A percentile compares a stretch with the other conserved stretches of the same genome.
Evolutionary conservation across 75 land plant genomes (phyloP).

Genomic region (Ceratopteris richardii): DNA sequence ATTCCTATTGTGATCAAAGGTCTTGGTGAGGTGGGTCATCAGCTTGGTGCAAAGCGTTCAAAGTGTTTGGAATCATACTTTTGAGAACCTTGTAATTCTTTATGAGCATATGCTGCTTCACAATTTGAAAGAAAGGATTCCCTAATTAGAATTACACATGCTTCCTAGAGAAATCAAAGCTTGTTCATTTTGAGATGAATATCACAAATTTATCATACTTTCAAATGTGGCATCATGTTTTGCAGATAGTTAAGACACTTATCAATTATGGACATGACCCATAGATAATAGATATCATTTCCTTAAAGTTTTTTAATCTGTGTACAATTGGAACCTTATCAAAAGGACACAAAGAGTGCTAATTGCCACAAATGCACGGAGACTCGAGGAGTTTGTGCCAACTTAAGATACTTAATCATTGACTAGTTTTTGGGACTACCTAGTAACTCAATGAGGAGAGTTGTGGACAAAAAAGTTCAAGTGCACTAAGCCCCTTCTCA

Average conservation of each 20-base stretch:
- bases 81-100: conserved; percentile 92
- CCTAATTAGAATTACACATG: conserved; percentile 87
- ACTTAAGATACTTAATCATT: conserved; percentile 76
- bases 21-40: conserved; percentile 94
- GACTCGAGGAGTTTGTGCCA: conserved; percentile 95
- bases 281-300: conserved; percentile 92
- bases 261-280: conserved; percentile 93
- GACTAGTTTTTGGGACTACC: conserved; percentile 91
- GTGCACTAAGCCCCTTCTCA: too few species aligned
- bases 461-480: too few species aligned
- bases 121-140: conserved; percentile 91
- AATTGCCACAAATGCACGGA: conserved; percentile 97
- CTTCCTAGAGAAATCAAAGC: conserved; percentile 86
- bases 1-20: conserved; percentile 90
- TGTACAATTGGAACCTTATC: conserved; percentile 85
- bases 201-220: conserved; percentile 89
- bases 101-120: conserved; percentile 93
- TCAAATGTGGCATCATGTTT: conserved; percentile 90
- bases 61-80: conserved; percentile 96
- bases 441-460: too few species aligned
- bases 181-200: conserved; percentile 89
- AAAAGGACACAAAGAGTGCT: conserved; percentile 94
- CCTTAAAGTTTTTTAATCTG: conserved; percentile 87
- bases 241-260: conserved; percentile 88
- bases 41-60: conserved; percentile 96